phyloP scores from a whole-genome alignment of 169 alveolate genomes.

The Plasmodium gallinaceum region DNA sequence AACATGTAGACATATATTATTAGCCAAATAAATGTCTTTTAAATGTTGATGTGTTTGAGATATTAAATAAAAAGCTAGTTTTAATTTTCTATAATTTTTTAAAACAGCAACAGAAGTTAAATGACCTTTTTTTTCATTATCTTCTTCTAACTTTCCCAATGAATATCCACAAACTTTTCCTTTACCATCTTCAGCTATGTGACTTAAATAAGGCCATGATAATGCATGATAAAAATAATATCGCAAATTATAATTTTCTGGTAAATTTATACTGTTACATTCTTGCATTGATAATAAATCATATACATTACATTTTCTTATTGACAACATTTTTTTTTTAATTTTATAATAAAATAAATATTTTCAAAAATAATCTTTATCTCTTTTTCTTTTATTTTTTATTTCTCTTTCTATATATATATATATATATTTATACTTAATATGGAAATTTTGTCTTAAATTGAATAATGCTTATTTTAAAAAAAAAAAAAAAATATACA shows the following conservation, averaged over 20 bases:
- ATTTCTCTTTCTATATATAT: no score
- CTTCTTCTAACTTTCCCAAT: constrained; percentile 86
- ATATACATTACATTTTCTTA: constrained; percentile 82
- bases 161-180: constrained; percentile 87
- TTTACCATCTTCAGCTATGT: constrained; percentile 77
- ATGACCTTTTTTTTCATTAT: constrained; percentile 84
- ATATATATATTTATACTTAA: no score
- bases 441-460: no score
- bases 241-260: constrained; percentile 95
- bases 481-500: no score
- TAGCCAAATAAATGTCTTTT: constrained; percentile 46
- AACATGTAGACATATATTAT: constrained; percentile 80
- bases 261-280: constrained; percentile 84
- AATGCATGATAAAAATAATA: constrained; percentile 95
- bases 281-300: constrained; percentile 83
- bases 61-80: constrained; percentile 81
- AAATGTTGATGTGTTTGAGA: constrained; percentile 80
- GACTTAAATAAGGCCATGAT: constrained; percentile 95
- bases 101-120: constrained; percentile 86
- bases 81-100: constrained; percentile 81
- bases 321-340: constrained; percentile 78
- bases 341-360: background rate
- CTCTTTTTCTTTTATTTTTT: no score
- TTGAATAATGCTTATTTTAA: no score
- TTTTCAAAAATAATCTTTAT: background rate